These are phyloP conservation scores for Colletotrichum cuscutae DNA, from an alignment of 2,329 filamentous ascomycete genomes.

Conservation along the genomic window DNA sequence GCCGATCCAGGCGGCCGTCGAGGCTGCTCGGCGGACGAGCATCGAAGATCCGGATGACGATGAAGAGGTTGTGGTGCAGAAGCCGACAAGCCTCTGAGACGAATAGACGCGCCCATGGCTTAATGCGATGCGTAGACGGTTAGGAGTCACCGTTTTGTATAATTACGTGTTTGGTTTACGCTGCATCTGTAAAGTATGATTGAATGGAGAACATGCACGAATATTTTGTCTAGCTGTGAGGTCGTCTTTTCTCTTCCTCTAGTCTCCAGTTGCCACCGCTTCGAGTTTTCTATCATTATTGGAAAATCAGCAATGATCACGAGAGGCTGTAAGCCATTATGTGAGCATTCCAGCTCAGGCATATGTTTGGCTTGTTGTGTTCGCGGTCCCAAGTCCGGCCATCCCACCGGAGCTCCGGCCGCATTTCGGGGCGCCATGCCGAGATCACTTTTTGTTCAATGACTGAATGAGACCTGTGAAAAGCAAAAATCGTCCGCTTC, in stretches of 20 bases:
- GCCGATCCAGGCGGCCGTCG: constrained; percentile 57
- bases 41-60: constrained; percentile 70
- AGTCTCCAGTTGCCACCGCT: background rate
- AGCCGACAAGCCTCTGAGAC: constrained; percentile 23
- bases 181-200: constrained; percentile 24
- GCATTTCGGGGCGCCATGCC: background rate
- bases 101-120: constrained; percentile 14
- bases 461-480: background rate
- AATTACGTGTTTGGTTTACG: constrained; percentile 34
- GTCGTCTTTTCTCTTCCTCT: background rate
- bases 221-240: background rate
- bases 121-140: constrained; percentile 12
- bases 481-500: background rate
- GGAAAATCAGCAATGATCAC: background rate
- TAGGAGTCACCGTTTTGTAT: constrained; percentile 20
- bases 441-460: background rate
- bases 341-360: background rate
- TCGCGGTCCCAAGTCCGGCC: background rate
- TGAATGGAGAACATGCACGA: constrained; percentile 22
- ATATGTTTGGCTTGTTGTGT: background rate
- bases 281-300: background rate
- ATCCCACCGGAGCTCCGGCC: background rate
- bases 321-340: background rate
- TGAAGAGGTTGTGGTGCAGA: constrained; percentile 51
- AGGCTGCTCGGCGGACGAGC: constrained; percentile 65